Evolutionary conservation across 2,329 filamentous ascomycete genomes (phyloP), one percentile per base, ranked within the genome.

Genomic region (Monilinia aucupariae): DNA sequence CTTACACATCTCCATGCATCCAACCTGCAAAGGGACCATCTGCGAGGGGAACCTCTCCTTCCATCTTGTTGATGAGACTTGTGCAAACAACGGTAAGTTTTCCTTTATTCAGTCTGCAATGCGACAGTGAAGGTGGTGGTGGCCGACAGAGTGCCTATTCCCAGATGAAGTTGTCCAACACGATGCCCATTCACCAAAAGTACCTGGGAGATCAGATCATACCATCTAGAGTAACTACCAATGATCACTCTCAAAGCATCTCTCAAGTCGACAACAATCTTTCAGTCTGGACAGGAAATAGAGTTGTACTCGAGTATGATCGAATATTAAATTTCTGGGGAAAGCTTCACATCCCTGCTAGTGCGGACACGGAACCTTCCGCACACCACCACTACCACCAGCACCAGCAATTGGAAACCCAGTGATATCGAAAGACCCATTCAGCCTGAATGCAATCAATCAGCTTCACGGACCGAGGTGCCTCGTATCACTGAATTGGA

Each of bases 1-100:
- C 71, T 66, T 54, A 72, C 71, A 69, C 62, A 43, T 71, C 68
- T 41, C 64, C 34, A 25, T 66, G 48, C 4, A 64, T 64, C 68
- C 68, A 68, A 3, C 67, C 68, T 25, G 66, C 64, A 34, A 71
- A 56, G 0, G 60, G 60, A 12, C 60, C 60, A 43, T 50, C 43
- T 22, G 43, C 22, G 20, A 62, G 45, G 20, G 51, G 48, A 20
- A 49, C n/a, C 6, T 58, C 43, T 47, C 30, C 30, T 25, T 58
- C 54, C 54, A 58, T 56, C 34, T 34, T 7, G 5, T 58, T 17
- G 20, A 47, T 13, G 47, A 8, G 20, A 58, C 27, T 32, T 58
- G 17, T 20, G 27, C n/a, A 7, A 30, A 47, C 20, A 34, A 12
- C 22, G n/a, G 13, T 12, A 32, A 27, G n/a, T 32, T 45, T 34